Evolutionary conservation across 2,329 filamentous ascomycete genomes (phyloP).

Genomic region (Rosellinia necatrix): DNA sequence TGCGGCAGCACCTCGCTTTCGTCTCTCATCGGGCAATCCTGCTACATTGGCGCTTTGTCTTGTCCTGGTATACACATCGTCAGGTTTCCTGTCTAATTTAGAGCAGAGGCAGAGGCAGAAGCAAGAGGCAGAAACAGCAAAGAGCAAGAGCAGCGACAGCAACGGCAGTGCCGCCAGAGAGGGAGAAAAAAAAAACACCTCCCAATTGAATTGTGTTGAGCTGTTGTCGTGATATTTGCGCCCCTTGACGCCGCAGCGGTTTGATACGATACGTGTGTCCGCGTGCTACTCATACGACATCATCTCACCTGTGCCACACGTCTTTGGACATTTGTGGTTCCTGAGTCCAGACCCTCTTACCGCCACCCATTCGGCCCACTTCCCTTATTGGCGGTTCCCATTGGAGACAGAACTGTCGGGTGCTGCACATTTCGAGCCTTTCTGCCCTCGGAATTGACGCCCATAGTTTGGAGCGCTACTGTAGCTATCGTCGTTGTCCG

Average conservation of each 20-base stretch:
- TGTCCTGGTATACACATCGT: too few relatives aligned
- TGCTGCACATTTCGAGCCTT: constrained; percentile 4
- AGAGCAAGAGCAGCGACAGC: not conserved
- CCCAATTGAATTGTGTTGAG: not conserved
- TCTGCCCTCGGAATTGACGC: not conserved
- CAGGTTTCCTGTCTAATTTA: too few relatives aligned
- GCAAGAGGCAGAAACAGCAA: too few relatives aligned
- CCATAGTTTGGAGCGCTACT: constrained; percentile 1
- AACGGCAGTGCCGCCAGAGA: not conserved
- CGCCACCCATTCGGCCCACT: constrained; percentile 16
- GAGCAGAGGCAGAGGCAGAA: too few relatives aligned
- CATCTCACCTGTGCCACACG: constrained; percentile 2
- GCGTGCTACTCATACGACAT: constrained; percentile 1
- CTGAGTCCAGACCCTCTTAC: constrained; percentile 4
- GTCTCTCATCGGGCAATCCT: not conserved
- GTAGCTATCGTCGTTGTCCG: not conserved
- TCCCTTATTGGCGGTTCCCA: constrained; percentile 6
- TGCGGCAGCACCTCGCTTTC: too few relatives aligned
- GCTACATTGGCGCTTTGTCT: not conserved
- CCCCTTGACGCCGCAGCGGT: not conserved
- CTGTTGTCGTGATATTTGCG: constrained; percentile 2
- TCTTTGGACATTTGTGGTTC: constrained; percentile 6
- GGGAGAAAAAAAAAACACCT: too few relatives aligned
- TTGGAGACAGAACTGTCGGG: constrained; percentile 6
- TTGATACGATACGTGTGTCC: not conserved